Conservation (phyloP, 495 filamentous ascomycete species). For the Thermochaetoides thermophila region DNA sequence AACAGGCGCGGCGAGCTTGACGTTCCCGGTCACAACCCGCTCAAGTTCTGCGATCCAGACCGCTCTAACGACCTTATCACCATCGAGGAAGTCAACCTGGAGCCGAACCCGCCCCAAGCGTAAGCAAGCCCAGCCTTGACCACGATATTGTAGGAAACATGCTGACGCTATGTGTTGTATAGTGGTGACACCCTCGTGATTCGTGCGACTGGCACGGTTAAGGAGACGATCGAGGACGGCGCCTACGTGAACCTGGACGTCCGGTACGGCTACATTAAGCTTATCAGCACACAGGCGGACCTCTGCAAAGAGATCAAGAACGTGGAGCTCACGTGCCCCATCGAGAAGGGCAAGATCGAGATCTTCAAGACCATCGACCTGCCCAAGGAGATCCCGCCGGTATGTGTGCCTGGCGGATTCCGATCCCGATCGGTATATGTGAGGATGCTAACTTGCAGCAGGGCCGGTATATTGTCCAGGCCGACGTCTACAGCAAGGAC, state of each 20-base stretch:
- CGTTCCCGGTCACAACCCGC: constrained; percentile 63
- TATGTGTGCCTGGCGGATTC: constrained; percentile 33
- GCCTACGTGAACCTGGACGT: constrained; percentile 69
- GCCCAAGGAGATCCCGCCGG: constrained; percentile 77
- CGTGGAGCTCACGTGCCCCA: constrained; percentile 77
- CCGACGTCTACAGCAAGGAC: constrained; percentile 64
- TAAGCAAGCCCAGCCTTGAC: constrained; percentile 36
- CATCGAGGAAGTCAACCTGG: constrained; percentile 65
- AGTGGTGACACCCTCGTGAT: constrained; percentile 75
- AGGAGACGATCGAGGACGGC: constrained; percentile 52
- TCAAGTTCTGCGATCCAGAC: constrained; percentile 56
- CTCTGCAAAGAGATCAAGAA: constrained; percentile 80
- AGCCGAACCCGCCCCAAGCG: constrained; percentile 77
- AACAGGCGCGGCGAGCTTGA: constrained; percentile 27
- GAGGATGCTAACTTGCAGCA: too few species aligned
- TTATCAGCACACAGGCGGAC: constrained; percentile 64
- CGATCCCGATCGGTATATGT: too few species aligned
- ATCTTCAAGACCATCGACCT: constrained; percentile 72
- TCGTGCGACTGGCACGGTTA: constrained; percentile 57
- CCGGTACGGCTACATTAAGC: constrained; percentile 85
- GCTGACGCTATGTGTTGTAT: constrained; percentile 5
- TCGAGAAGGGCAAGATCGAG: constrained; percentile 55
- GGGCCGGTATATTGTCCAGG: constrained; percentile 80
- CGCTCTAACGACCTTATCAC: constrained; percentile 45
- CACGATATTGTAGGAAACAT: too few species aligned